phyloP scores from a whole-genome alignment of 352 stramenopile species.

The Lagenidium giganteum region DNA sequence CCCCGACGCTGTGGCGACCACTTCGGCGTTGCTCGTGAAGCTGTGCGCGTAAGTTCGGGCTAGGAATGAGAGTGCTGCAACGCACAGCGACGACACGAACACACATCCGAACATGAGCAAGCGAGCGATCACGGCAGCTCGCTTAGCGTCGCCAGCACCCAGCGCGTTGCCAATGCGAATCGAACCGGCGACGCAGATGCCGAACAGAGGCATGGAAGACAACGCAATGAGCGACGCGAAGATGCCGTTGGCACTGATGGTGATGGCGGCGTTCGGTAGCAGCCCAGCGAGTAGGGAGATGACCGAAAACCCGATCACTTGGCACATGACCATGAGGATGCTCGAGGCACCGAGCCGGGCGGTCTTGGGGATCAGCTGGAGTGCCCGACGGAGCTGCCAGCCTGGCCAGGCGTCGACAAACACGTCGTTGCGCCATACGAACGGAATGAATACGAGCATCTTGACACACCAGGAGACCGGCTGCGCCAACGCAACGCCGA shows the following conservation, averaged over 20 bases:
- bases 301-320: constrained; percentile 34
- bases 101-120: constrained; percentile 25
- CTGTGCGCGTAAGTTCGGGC: constrained; percentile 28
- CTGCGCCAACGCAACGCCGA: constrained; percentile 45
- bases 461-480: constrained; percentile 47
- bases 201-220: constrained; percentile 42
- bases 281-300: constrained; percentile 46
- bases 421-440: constrained; percentile 38
- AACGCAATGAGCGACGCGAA: constrained; percentile 37
- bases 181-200: constrained; percentile 37
- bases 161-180: constrained; percentile 59
- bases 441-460: constrained; percentile 32
- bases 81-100: constrained; percentile 24
- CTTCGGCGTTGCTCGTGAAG: constrained; percentile 21
- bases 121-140: constrained; percentile 31
- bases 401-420: constrained; percentile 57
- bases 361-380: constrained; percentile 32
- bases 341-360: constrained; percentile 32
- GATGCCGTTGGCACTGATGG: constrained; percentile 50
- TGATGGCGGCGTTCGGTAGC: constrained; percentile 39
- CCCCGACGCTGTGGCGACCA: neutral
- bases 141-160: constrained; percentile 35
- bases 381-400: constrained; percentile 31
- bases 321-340: constrained; percentile 47
- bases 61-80: constrained; percentile 22